phyloP scores from a whole-genome alignment of 2,329 filamentous ascomycete genomes.

The Xylariomycetidae sp. region DNA sequence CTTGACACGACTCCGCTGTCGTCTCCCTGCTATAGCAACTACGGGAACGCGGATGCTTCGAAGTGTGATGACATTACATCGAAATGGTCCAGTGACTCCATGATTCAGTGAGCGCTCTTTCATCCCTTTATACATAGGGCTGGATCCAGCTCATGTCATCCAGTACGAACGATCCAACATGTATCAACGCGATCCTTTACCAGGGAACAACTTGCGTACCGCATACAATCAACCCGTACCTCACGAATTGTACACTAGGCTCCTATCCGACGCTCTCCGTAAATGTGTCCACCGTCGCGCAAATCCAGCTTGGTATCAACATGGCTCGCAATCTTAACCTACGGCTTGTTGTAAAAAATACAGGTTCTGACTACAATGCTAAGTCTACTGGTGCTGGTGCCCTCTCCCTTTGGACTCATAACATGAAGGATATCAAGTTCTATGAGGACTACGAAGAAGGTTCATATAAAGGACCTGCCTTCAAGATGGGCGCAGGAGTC shows the following conservation, averaged over 20 bases:
- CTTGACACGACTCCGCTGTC: slow-evolving; percentile 22
- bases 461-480: slow-evolving; percentile 20
- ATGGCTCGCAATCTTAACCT: slow-evolving; percentile 22
- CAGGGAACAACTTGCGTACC: slow-evolving; percentile 23
- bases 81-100: slow-evolving; percentile 23
- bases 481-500: slow-evolving; percentile 24
- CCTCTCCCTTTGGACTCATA: slow-evolving; percentile 24
- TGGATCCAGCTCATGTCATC: slow-evolving; percentile 4
- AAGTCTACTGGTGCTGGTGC: slow-evolving; percentile 23
- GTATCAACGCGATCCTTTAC: slow-evolving; percentile 23
- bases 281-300: slow-evolving; percentile 21
- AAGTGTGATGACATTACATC: slow-evolving; percentile 21
- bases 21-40: slow-evolving; percentile 23
- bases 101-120: slow-evolving; percentile 18
- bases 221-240: slow-evolving; percentile 19
- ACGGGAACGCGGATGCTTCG: slow-evolving; percentile 18
- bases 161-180: slow-evolving; percentile 24
- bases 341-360: slow-evolving; percentile 24
- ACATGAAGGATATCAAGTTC: slow-evolving; percentile 22
- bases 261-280: slow-evolving; percentile 23
- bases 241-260: slow-evolving; percentile 19
- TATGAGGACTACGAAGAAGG: slow-evolving; percentile 21
- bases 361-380: slow-evolving; percentile 23
- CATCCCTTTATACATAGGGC: too few relatives aligned
- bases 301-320: slow-evolving; percentile 23